Evolutionary conservation across 306 rosid species (phyloP).

Genomic region (Herpetospermum pedunculosum): DNA sequence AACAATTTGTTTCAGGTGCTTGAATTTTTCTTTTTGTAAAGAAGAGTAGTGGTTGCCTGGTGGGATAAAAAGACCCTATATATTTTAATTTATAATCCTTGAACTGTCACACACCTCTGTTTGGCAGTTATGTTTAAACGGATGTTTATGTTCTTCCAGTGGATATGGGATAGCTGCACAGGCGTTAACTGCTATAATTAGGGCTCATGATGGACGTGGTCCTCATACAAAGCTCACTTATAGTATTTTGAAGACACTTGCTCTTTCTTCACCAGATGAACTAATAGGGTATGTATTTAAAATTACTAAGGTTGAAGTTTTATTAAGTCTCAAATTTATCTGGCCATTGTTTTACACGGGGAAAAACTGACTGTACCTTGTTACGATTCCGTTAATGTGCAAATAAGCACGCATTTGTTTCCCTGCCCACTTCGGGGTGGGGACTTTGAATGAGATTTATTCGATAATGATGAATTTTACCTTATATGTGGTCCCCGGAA

Average conservation of each 20-base stretch:
- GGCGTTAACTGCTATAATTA: conserved; percentile 72
- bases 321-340: conserved; percentile 6
- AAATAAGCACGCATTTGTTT: background rate
- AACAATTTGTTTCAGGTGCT: background rate
- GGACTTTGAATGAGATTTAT: background rate
- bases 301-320: conserved; percentile 7
- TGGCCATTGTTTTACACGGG: background rate
- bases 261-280: conserved; percentile 77
- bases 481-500: background rate
- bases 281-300: conserved; percentile 60
- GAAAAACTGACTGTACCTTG: background rate
- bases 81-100: background rate
- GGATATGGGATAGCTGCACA: conserved; percentile 93
- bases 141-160: conserved; percentile 31
- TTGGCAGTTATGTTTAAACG: background rate
- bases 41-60: background rate
- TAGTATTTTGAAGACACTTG: conserved; percentile 43
- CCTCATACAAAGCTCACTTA: conserved; percentile 48
- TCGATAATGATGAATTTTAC: background rate
- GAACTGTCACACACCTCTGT: background rate
- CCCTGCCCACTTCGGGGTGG: background rate
- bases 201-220: conserved; percentile 89
- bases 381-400: background rate
- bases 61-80: background rate
- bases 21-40: background rate